Evolutionary conservation across 768 basidiomycete genomes (phyloP), one percentile per base, ranked within the genome.

Genomic region (Panaeolus cyanescens): DNA sequence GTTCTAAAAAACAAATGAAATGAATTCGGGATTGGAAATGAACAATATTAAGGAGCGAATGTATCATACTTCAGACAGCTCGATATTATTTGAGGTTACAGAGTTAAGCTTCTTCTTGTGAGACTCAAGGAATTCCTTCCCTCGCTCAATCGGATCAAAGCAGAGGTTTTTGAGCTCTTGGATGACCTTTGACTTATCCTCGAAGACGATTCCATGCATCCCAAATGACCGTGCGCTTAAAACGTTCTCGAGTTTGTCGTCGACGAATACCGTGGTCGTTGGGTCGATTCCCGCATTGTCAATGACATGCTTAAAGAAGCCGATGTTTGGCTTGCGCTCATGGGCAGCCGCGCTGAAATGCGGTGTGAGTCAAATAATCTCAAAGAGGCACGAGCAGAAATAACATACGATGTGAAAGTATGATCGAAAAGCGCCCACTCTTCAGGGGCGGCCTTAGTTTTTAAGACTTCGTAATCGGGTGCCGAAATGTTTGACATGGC

Each of bases 401-500:
- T n/a, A n/a, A n/a, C n/a, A n/a, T n/a, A n/a, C 9, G 85, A 86
- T 0, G 83, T 83, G 66, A 84, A 87, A 19, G 85, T 71, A 28
- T 74, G 67, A 57, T 83, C 80, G 56, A 82, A 83, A 20, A 84
- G 73, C 0, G 72, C 71, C 80, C 82, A 86, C 61, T 83, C 80
- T 8, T 75, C 81, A 4, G 75, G 69, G 2, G 54, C 34, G 1
- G 54, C 53, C 32, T 77, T 83, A n/a, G 71, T 75, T 45, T 71
- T 77, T 15, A 85, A 74, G 3, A 80, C 73, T 37, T 74, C 74
- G 65, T 79, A 84, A 64, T 86, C 85, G 8, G 83, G 82, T 0
- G 73, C 64, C 17, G 85, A 84, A 28, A 87, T 85, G 69, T 87
- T 87, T 33, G 83, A 85, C 82, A 85, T 84, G 32, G 84, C 85